Percentiles rank a stretch among this genome's conserved stretches.
phyloP scores from a whole-genome alignment of 1,284 basidiomycete species.

The Hemileccinum hortonii region DNA sequence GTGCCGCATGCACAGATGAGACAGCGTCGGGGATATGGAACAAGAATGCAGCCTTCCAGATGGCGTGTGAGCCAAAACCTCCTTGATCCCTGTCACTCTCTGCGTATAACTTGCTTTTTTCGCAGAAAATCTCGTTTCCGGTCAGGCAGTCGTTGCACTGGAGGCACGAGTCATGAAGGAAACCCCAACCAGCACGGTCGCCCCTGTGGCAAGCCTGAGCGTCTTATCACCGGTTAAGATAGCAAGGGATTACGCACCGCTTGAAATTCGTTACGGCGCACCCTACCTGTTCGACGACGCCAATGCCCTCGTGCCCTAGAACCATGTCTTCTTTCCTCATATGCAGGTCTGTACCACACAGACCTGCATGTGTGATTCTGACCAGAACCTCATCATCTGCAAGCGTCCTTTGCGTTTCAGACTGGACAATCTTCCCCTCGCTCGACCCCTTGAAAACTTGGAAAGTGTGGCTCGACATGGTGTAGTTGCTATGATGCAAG shows the following conservation, averaged over 20 bases:
- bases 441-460: neutral
- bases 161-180: slow-evolving; percentile 10
- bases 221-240: neutral
- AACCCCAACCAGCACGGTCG: neutral
- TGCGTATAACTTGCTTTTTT: slow-evolving; percentile 17
- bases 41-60: slow-evolving; percentile 25
- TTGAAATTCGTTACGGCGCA: neutral
- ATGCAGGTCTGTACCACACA: slow-evolving; percentile 48
- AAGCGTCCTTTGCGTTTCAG: neutral
- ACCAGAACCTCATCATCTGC: neutral
- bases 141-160: slow-evolving; percentile 15
- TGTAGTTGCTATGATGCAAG: neutral
- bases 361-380: neutral
- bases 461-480: neutral
- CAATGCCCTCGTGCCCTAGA: slow-evolving; percentile 33
- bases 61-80: slow-evolving; percentile 25
- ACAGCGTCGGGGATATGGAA: slow-evolving; percentile 30
- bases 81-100: slow-evolving; percentile 22
- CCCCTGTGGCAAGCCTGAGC: neutral
- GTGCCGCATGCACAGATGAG: slow-evolving; percentile 26
- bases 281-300: slow-evolving; percentile 18
- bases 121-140: slow-evolving; percentile 16
- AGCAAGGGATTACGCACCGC: neutral
- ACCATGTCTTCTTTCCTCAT: slow-evolving; percentile 25
- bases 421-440: neutral